Percentiles rank a stretch among this genome's conserved stretches.
Evolutionary conservation across 768 basidiomycete species (phyloP).

Genomic region (Galerina sulciceps): DNA sequence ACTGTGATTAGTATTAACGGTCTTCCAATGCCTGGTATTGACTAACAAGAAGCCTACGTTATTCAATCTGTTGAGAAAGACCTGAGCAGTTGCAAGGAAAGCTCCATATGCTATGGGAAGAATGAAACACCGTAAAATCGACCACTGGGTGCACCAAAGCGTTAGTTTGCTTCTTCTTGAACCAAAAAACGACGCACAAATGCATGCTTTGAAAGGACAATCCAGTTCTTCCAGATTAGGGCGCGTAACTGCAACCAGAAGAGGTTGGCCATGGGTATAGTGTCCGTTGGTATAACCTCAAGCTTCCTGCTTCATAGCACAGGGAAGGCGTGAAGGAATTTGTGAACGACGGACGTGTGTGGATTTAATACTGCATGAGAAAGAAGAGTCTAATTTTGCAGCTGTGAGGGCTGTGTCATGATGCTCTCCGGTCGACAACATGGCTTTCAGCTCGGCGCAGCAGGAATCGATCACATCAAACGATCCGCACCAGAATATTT

Average conservation of each 20-base stretch:
- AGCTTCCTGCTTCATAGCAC: background rate
- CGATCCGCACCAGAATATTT: too few species aligned
- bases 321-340: background rate
- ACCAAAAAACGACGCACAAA: conserved; percentile 40
- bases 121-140: conserved; percentile 66
- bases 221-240: conserved; percentile 77
- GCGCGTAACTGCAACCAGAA: conserved; percentile 67
- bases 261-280: conserved; percentile 34
- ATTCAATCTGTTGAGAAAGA: conserved; percentile 61
- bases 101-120: conserved; percentile 69
- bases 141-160: conserved; percentile 32
- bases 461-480: background rate
- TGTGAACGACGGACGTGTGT: background rate
- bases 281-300: background rate
- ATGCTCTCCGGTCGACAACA: background rate
- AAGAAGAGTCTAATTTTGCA: background rate
- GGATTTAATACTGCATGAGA: conserved; percentile 2
- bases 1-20: conserved; percentile 38
- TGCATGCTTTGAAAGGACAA: conserved; percentile 67
- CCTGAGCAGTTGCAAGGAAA: conserved; percentile 67
- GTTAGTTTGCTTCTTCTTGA: background rate
- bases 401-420: background rate
- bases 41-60: conserved; percentile 46
- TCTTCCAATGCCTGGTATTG: background rate
- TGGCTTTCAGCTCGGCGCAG: background rate